Conservation (phyloP, 495 filamentous ascomycete genomes). For the Penicillium arizonense region DNA sequence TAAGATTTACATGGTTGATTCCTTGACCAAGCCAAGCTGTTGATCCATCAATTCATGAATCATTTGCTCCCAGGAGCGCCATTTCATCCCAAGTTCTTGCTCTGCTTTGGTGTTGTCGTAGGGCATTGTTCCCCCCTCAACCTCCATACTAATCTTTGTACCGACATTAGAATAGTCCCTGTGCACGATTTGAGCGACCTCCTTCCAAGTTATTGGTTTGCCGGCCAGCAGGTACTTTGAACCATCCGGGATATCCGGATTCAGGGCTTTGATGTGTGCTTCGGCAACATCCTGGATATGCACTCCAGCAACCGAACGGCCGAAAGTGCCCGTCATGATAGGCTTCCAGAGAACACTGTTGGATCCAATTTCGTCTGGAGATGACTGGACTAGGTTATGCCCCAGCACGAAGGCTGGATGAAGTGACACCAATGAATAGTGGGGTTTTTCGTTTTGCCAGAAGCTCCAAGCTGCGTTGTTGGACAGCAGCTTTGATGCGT, state of each 20-base stretch:
- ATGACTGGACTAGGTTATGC: conserved; percentile 24
- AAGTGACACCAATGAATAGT: conserved; percentile 28
- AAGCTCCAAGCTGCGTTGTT: conserved; percentile 29
- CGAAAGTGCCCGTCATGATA: conserved; percentile 17
- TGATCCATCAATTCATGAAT: conserved; percentile 36
- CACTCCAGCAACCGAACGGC: conserved; percentile 18
- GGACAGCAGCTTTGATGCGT: conserved; percentile 29
- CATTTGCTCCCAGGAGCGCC: conserved; percentile 31
- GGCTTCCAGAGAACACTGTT: conserved; percentile 20
- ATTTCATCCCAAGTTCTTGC: conserved; percentile 33
- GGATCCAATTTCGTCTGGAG: conserved; percentile 20
- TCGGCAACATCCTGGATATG: conserved; percentile 41
- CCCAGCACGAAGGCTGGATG: conserved; percentile 31
- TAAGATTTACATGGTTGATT: no score
- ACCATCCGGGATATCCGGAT: conserved; percentile 18
- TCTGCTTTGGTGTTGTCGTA: conserved; percentile 57
- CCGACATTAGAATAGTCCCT: conserved; percentile 25
- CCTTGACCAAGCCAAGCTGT: conserved; percentile 30
- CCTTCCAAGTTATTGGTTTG: conserved; percentile 20
- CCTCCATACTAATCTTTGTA: conserved; percentile 21
- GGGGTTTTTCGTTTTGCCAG: conserved; percentile 17
- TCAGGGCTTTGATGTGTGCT: conserved; percentile 31
- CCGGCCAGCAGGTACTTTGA: conserved; percentile 29
- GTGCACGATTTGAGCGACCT: conserved; percentile 28
- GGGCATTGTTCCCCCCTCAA: conserved; percentile 34